Evolutionary conservation across 2,329 filamentous ascomycete genomes (phyloP), one percentile per base, ranked within the genome.

Genomic region (Apiospora arundinis): DNA sequence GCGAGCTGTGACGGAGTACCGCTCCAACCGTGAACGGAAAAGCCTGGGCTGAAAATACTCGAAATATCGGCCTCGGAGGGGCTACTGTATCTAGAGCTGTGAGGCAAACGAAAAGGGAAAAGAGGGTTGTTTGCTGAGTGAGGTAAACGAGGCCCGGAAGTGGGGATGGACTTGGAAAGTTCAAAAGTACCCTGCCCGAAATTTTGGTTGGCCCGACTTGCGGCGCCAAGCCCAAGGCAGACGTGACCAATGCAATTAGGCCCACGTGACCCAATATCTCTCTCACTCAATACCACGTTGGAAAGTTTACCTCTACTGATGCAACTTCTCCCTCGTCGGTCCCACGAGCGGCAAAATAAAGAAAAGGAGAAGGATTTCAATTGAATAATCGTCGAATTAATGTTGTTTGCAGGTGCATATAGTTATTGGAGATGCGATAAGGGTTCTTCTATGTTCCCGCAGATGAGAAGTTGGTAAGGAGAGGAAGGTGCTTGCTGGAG

Each of bases 51-150:
- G 9, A 12, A 32, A n/a, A 23, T 12, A 40, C 4, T 9, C 2
- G 4, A 40, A 8, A 21, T 40, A n/a, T 40, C 32, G 52, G 18
- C 7, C 52, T 37, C 28, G 28, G 21, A 63, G 3, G 18, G 8
- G 52, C 0, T n/a, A 32, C 16, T 37, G 21, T 40, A n/a, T 40
- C 18, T 9, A 21, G 25, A 2, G 18, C 37, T 16, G 7, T 18
- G 56, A 63, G 56, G 32, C 56, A 40, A 40, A 63, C 32, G 56
- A 18, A 18, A 45, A 45, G 28, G 21, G 37, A 63, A 40, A 40
- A 40, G 32, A 63, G 56, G 37, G 28, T 63, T 63, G 56, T 63
- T 63, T 63, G 56, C 56, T 63, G 56, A 63, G 56, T 63, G 56
- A 63, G 32, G 56, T 37, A 6, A 32, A 60, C 21, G 18, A 40